These are phyloP conservation scores for Camelina laxa DNA, from an alignment of 345 rosid species.

Conservation along the genomic window DNA sequence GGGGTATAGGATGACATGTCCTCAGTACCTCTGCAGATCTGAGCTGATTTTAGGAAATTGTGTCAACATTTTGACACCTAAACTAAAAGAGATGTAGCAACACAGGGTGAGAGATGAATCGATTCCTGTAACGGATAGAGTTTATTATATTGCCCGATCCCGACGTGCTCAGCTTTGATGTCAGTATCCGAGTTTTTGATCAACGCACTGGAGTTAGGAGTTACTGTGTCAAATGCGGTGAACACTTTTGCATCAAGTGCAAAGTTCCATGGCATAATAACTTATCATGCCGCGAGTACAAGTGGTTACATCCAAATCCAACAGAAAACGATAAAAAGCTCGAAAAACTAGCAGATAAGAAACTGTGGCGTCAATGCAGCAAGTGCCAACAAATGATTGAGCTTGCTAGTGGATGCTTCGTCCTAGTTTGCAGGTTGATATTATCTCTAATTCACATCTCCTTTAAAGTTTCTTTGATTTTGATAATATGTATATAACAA, in stretches of 20 bases:
- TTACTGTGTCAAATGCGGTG: neutral
- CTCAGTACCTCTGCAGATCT: neutral
- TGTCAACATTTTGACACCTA: neutral
- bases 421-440: neutral
- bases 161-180: neutral
- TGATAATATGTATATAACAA: neutral
- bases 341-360: neutral
- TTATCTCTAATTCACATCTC: neutral
- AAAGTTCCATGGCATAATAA: neutral
- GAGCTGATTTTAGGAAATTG: neutral
- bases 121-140: neutral
- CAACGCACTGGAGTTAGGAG: neutral
- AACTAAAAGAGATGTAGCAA: neutral
- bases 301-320: neutral
- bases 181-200: neutral
- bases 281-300: neutral
- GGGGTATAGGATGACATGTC: neutral
- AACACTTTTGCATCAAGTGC: neutral
- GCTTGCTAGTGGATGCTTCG: neutral
- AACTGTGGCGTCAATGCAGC: neutral
- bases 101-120: neutral
- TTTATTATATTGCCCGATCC: conserved; percentile 1
- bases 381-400: neutral
- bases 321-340: neutral
- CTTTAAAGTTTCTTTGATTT: neutral